A percentile compares a stretch with the other conserved stretches of the same genome.
Evolutionary conservation across 345 rosid species (phyloP).

Genomic region (Syzygium grande): DNA sequence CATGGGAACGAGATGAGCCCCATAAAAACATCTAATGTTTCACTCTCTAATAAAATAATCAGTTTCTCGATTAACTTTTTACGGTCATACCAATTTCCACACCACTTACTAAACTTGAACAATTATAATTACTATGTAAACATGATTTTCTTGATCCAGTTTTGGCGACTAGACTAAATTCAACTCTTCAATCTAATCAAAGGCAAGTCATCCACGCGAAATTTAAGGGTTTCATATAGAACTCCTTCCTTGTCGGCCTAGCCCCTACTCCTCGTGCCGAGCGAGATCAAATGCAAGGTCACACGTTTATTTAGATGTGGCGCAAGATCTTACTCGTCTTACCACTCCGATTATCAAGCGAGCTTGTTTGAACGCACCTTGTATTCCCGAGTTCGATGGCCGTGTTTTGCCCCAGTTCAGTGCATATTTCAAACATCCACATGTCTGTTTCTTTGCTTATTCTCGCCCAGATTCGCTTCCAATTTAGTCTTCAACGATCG

Average conservation of each 20-base stretch:
- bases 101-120: not conserved
- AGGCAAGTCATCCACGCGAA: not conserved
- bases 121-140: not conserved
- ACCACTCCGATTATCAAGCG: not conserved
- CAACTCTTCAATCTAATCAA: not conserved
- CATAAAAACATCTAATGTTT: not conserved
- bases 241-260: not conserved
- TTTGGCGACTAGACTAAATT: not conserved
- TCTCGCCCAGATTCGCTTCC: not conserved
- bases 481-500: not conserved
- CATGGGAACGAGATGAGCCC: not conserved
- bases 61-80: not conserved
- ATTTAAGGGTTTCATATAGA: not conserved
- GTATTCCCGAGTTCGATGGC: not conserved
- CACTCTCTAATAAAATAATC: not conserved
- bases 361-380: not conserved
- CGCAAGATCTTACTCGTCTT: not conserved
- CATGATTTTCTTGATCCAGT: not conserved
- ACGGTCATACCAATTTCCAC: not conserved
- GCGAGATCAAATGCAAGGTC: not conserved
- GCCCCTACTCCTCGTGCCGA: not conserved
- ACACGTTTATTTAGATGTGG: not conserved
- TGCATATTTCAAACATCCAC: not conserved
- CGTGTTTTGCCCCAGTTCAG: not conserved
- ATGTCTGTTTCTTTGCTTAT: not conserved